Percentiles rank a stretch among this genome's conserved stretches.
Conservation (phyloP, 371 early-diverging fungal genomes). For the Ordospora colligata region DNA sequence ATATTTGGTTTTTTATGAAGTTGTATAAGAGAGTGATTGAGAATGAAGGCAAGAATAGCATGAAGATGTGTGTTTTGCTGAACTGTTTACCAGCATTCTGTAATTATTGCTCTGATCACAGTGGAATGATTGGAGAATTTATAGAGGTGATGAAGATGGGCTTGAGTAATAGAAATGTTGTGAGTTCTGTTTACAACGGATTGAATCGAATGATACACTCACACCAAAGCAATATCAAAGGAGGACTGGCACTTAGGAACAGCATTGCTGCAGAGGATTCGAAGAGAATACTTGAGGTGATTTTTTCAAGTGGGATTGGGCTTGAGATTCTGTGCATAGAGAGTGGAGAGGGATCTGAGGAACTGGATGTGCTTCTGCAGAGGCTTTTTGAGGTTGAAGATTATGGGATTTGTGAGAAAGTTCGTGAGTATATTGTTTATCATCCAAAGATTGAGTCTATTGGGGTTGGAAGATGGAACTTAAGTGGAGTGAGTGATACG, state of each 20-base stretch:
- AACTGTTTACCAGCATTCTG: conserved; percentile 21
- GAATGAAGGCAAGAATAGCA: neutral
- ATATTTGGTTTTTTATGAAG: conserved; percentile 24
- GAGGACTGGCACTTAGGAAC: neutral
- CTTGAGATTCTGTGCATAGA: neutral
- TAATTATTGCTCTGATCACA: conserved; percentile 17
- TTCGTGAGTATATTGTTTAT: neutral
- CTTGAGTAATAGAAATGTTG: neutral
- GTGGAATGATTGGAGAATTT: neutral
- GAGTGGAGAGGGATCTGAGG: neutral
- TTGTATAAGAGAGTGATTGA: neutral
- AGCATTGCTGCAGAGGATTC: neutral
- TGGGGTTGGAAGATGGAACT: neutral
- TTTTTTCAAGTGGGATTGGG: neutral
- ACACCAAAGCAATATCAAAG: conserved; percentile 11
- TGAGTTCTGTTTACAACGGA: neutral
- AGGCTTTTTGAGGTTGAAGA: neutral
- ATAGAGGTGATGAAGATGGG: neutral
- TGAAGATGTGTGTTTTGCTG: neutral
- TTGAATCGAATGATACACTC: conserved; percentile 5
- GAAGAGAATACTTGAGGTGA: neutral
- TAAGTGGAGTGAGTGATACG: neutral
- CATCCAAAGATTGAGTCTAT: conserved; percentile 3
- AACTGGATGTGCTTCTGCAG: neutral
- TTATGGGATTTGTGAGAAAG: neutral